Percentiles rank a stretch among this genome's conserved stretches.
phyloP scores from a whole-genome alignment of 1,284 basidiomycete species.

The Pyrrhoderma lamaoense region DNA sequence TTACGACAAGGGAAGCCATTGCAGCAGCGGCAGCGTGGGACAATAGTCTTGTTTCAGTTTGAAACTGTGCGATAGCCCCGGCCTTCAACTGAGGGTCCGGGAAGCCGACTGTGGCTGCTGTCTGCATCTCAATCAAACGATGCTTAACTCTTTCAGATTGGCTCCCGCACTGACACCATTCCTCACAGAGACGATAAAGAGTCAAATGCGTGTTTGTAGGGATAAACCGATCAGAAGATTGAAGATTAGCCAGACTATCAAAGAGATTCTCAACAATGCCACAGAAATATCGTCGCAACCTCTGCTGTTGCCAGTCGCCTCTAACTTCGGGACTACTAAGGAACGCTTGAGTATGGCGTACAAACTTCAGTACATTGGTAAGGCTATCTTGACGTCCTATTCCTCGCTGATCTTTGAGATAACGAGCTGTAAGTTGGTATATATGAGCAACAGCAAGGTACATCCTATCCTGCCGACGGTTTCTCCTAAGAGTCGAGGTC shows the following conservation, averaged over 20 bases:
- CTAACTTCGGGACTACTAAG: slow-evolving; percentile 66
- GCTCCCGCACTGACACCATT: slow-evolving; percentile 87
- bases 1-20: slow-evolving; percentile 79
- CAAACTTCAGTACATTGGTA: slow-evolving; percentile 78
- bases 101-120: slow-evolving; percentile 51
- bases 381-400: slow-evolving; percentile 67
- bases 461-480: slow-evolving; percentile 71
- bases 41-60: slow-evolving; percentile 62
- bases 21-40: slow-evolving; percentile 79
- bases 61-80: slow-evolving; percentile 61
- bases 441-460: slow-evolving; percentile 89
- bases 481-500: slow-evolving; percentile 42
- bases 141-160: slow-evolving; percentile 71
- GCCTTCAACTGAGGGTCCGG: slow-evolving; percentile 39
- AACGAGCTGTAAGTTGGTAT: slow-evolving; percentile 78
- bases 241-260: slow-evolving; percentile 65
- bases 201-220: slow-evolving; percentile 71
- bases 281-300: slow-evolving; percentile 84
- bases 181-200: slow-evolving; percentile 83
- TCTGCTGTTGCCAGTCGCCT: slow-evolving; percentile 75
- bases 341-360: slow-evolving; percentile 76
- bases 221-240: slow-evolving; percentile 72
- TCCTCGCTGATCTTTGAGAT: slow-evolving; percentile 66
- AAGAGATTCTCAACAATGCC: slow-evolving; percentile 84
- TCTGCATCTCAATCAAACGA: slow-evolving; percentile 69